Percentiles rank a stretch among this genome's conserved stretches.
Evolutionary conservation across 2,329 filamentous ascomycete species (phyloP).

Genomic region (Didymella exigua): DNA sequence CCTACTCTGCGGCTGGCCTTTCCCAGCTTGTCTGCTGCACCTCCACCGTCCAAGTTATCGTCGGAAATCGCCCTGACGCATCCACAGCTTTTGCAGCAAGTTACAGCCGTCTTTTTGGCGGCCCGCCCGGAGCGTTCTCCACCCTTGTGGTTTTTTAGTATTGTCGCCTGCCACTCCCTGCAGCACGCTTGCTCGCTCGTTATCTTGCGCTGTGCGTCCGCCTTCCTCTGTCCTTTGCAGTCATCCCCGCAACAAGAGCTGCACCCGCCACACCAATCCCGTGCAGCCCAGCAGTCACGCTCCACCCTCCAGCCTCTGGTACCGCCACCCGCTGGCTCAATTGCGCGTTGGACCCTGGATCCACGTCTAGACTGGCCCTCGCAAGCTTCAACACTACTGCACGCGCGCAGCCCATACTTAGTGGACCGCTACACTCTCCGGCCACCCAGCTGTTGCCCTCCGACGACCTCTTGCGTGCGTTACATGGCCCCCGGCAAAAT

Average conservation of each 20-base stretch:
- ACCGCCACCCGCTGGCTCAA: constrained; percentile 13
- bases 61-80: constrained; percentile 3
- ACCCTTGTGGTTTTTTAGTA: constrained; percentile 3
- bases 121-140: constrained; percentile 5
- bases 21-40: constrained; percentile 11
- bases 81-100: constrained; percentile 7
- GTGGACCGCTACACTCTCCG: constrained; percentile 13
- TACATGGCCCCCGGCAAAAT: constrained; percentile 53
- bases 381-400: constrained; percentile 10
- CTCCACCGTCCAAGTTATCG: constrained; percentile 9
- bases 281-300: constrained; percentile 3
- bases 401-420: constrained; percentile 13
- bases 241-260: constrained; percentile 11
- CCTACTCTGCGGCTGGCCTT: constrained; percentile 4
- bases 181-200: constrained; percentile 5
- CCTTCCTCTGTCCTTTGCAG: constrained; percentile 5
- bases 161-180: neutral
- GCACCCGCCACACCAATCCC: constrained; percentile 8
- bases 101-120: neutral
- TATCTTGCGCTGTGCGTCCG: constrained; percentile 11
- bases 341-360: constrained; percentile 9
- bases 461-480: constrained; percentile 3
- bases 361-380: constrained; percentile 5
- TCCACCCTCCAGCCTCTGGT: constrained; percentile 19
- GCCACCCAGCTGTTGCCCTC: constrained; percentile 7